phyloP scores from a whole-genome alignment of 2,329 filamentous ascomycete genomes.

The Thelonectria rubi region DNA sequence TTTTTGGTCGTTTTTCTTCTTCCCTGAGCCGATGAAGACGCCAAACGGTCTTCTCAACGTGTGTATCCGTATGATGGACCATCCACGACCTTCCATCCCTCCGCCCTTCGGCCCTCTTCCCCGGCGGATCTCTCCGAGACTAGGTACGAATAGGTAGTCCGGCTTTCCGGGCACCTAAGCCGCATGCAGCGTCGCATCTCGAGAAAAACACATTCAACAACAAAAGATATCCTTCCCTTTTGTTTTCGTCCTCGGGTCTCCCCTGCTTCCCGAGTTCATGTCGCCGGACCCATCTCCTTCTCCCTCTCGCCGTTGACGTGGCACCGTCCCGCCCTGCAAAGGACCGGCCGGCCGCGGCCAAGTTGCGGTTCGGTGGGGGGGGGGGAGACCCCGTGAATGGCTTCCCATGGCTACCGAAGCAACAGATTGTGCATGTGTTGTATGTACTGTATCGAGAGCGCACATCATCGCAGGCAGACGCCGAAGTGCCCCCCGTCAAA shows the following conservation, averaged over 20 bases:
- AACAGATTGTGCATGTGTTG: no score
- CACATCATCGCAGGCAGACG: neutral
- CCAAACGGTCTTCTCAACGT: no score
- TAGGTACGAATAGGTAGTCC: neutral
- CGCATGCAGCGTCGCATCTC: no score
- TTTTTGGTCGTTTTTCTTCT: no score
- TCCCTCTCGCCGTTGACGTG: neutral
- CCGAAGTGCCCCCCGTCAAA: neutral
- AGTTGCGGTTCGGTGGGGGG: neutral
- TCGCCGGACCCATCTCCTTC: neutral
- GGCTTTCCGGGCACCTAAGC: no score
- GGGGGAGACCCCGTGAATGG: no score
- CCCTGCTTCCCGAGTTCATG: neutral
- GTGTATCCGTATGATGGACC: no score
- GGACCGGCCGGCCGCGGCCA: neutral
- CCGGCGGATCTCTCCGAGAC: constrained; percentile 2
- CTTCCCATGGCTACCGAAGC: no score
- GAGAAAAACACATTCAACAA: neutral
- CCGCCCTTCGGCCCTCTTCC: neutral
- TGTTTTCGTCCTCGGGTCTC: neutral
- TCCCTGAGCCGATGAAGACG: no score
- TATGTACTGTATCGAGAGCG: neutral
- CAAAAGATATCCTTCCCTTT: no score
- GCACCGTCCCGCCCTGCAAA: neutral
- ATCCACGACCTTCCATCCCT: neutral